Evolutionary conservation across 495 filamentous ascomycete genomes (phyloP), one percentile per base, ranked within the genome.

Genomic region (Penicillium cinerascens): DNA sequence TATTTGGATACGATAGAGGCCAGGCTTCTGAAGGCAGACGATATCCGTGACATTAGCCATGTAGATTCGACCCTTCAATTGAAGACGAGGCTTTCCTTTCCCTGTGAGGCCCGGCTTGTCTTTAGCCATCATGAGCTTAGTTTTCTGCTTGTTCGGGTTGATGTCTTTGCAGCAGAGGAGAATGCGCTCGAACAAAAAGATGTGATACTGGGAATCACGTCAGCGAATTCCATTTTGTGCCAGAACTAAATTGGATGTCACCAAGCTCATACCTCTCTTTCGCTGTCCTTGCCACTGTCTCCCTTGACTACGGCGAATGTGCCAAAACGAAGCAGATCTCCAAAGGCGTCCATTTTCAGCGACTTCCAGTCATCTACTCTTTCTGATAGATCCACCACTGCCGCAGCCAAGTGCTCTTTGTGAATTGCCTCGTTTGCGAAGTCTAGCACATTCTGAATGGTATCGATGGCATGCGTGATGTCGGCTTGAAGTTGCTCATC

Each of bases 21-120:
- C 92, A 63, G 87, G 86, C 67, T 89, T 95, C 47, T 83, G 80
- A 27, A 91, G 73, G 16, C 87, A 89, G 4, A 96, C 74, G 21
- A 95, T 87, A 62, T 97, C 91, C 6, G 93, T 98, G 40, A 98
- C 92, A 64, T 98, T 98, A 49, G 92, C 91, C 92, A 98, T 97
- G 71, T 97, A 97, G 60, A 98, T 98, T 18, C 93, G 83, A 21
- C 93, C 93, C 72, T 97, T 98, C 27, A 98, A 79, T 65, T 96
- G 91, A 43, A 98, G 75, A 65, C 88, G 92, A 29, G 86, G 81
- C 61, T 88, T 88, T 45, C 82, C 80, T 63, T 87, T 92, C 55
- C 81, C 84, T 67, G 85, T 82, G 49, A 84, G 80, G 42, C 83
- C 74, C 2, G 87, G 80, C 66, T 89, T 91, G 35, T 76, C 73